Evolutionary conservation across 1,284 basidiomycete genomes (phyloP).

Genomic region (Sporisorium iseilematis-ciliati): DNA sequence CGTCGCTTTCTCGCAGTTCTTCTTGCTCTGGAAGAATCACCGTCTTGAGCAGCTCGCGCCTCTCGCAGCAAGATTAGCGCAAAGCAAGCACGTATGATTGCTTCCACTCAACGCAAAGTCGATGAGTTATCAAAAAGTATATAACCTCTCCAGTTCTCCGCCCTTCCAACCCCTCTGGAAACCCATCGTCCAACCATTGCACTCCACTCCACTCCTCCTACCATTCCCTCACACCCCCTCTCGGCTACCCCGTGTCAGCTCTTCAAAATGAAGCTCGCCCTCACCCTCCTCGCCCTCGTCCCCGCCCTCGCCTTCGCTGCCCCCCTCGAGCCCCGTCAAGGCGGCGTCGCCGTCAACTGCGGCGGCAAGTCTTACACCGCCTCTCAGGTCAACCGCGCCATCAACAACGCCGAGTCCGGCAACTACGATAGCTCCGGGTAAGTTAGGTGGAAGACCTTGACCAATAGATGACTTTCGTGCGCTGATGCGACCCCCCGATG

Average conservation of each 20-base stretch:
- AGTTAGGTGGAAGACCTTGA: too few relatives aligned
- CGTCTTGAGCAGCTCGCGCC: too few relatives aligned
- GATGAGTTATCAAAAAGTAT: not conserved
- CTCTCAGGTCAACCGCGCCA: conserved; percentile 44
- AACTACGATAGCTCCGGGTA: conserved; percentile 27
- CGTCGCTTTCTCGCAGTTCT: not conserved
- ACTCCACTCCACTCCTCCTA: conserved; percentile 7
- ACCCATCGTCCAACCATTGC: not conserved
- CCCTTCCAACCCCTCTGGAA: not conserved
- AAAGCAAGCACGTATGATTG: not conserved
- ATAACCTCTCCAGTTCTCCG: conserved; percentile 5
- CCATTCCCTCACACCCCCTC: not conserved
- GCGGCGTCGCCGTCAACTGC: conserved; percentile 49
- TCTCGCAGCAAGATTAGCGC: not conserved
- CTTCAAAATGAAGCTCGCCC: conserved; percentile 50
- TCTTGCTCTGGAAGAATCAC: not conserved
- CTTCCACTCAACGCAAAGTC: not conserved
- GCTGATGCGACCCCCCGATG: too few relatives aligned
- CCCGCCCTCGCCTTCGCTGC: conserved; percentile 42
- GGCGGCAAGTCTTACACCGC: conserved; percentile 42
- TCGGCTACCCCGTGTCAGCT: conserved; percentile 5
- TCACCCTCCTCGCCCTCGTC: conserved; percentile 43
- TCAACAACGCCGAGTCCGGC: conserved; percentile 47
- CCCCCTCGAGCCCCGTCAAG: conserved; percentile 50
- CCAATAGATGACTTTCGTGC: too few relatives aligned